Conservation (phyloP, 2,329 filamentous ascomycete species). For the Fusarium robinianum region DNA sequence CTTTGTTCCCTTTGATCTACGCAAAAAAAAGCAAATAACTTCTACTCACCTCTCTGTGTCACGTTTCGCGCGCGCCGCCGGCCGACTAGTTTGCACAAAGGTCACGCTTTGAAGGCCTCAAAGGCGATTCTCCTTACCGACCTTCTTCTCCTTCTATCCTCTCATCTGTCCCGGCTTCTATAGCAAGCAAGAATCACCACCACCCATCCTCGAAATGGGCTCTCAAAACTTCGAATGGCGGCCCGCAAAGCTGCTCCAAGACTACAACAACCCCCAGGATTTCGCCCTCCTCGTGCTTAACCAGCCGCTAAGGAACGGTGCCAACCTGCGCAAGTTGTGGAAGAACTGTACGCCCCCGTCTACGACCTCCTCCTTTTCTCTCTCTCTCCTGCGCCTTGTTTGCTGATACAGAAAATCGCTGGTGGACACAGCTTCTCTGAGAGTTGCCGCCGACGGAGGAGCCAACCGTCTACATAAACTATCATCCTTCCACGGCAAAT, state of each 20-base stretch:
- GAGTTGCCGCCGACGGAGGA: constrained; percentile 87
- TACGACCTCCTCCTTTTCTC: too few species aligned
- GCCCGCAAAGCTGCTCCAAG: constrained; percentile 45
- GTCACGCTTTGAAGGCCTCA: too few species aligned
- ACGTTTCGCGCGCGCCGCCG: too few species aligned
- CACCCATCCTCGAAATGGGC: constrained; percentile 30
- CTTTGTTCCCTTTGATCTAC: too few species aligned
- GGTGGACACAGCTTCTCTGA: constrained; percentile 67
- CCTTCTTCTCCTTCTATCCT: background rate
- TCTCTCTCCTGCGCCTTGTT: too few species aligned
- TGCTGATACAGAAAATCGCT: too few species aligned
- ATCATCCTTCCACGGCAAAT: constrained; percentile 48
- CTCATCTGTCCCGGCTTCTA: background rate
- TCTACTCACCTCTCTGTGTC: too few species aligned
- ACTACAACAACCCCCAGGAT: constrained; percentile 39
- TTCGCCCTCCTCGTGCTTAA: constrained; percentile 57
- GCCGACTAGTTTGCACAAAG: too few species aligned
- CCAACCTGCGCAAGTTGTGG: constrained; percentile 55
- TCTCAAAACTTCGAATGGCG: constrained; percentile 45
- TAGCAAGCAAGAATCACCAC: too few species aligned
- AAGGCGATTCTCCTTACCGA: too few species aligned
- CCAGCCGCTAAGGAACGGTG: constrained; percentile 53
- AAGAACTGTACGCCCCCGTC: constrained; percentile 54
- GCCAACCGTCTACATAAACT: constrained; percentile 72
- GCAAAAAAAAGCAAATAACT: too few species aligned